Evolutionary conservation across 2,329 filamentous ascomycete genomes (phyloP), one percentile per base, ranked within the genome.

Genomic region (Thelonectria discophora): DNA sequence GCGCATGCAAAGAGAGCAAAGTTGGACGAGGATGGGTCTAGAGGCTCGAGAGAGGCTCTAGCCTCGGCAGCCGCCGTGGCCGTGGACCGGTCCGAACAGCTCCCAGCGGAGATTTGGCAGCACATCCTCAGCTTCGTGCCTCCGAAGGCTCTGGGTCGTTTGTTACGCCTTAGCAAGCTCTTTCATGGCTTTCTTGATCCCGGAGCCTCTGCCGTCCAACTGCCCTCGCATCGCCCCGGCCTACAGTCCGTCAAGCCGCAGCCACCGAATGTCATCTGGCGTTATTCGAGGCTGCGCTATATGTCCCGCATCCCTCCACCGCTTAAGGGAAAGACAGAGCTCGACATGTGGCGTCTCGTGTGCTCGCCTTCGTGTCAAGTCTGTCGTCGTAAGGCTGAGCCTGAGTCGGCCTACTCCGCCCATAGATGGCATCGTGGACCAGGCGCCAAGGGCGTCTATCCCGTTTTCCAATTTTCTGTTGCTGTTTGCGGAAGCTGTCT

Each of bases 281-380:
- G 85, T 73, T 79, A 82, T 66, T 90, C 91, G 69, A 86, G 91
- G 72, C 87, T 87, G 69, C 77, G 80, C 18, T 88, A 86, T 74
- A 86, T 86, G 78, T 86, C 86, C 24, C 84, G 84, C 66, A 86
- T 93, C 80, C 92, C 92, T 48, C 82, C 83, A 58, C 91, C 91
- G 27, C 80, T 94, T 51, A 78, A 80, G 54, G 84, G 82, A 60
- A 85, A 84, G 72, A 85, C 86, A 43, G 92, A 95, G 75, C 79
- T 91, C 65, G 85, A 89, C 43, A 94, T 94, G 90, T 93, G 92
- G 86, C 86, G 85, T 70, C 79, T 95, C 52, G 81, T 87, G 37
- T 88, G 86, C 74, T 84, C 86, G 49, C 79, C 73, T 30, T 77
- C 73, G 56, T 96, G 92, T 75, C 88, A 94, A 71, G 86, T 88